Base-by-base conservation (phyloP, 148 eudicot species). In the Dianthus caryophyllus region DNA sequence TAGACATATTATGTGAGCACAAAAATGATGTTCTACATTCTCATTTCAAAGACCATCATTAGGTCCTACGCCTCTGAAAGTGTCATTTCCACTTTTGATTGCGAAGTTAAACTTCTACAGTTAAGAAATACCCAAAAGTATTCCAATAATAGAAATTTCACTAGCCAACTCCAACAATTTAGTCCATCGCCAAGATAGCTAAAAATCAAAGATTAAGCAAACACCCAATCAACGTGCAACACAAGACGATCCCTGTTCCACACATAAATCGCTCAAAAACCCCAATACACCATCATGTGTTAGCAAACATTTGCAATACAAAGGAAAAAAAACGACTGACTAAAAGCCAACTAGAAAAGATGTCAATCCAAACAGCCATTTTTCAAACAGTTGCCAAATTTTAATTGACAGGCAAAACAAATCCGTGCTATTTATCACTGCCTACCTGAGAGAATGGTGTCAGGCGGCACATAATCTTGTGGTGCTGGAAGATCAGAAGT, bases 381-480 rank as follows among this genome's bases (percentile, higher is more conserved):
- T n/a, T n/a, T 14, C 60, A 0, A 58, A 61, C 49, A 38, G 13
- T 20, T 39, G 39, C 14, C 29, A 41, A 5, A 11, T 3, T 18
- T 61, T 2, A 27, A 18, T 61, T 38, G 65, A 36, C 6, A 21
- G 67, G 29, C 30, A 13, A 27, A 20, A 36, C 5, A 22, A 12
- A 15, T 46, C 53, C 27, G 15, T 21, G 18, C 20, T 38, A 61
- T 18, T 57, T 3, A 30, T 51, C 49, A 20, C 25, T 41, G 46
- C 76, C 62, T 77, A 92, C 97, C 97, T 79, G 88, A 68, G 73
- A 73, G 70, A 68, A 79, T 72, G 77, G 73, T 75, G 69, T 71
- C 83, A 56, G 84, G 89, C 74, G 78, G 91, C 61, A 73, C 87
- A 80, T 85, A 92, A 80, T 92, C 89, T 68, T 56, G 85, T 31